These are phyloP conservation scores for Pseudozyma pruni DNA, from an alignment of 1,284 basidiomycete genomes.

Conservation along the genomic window DNA sequence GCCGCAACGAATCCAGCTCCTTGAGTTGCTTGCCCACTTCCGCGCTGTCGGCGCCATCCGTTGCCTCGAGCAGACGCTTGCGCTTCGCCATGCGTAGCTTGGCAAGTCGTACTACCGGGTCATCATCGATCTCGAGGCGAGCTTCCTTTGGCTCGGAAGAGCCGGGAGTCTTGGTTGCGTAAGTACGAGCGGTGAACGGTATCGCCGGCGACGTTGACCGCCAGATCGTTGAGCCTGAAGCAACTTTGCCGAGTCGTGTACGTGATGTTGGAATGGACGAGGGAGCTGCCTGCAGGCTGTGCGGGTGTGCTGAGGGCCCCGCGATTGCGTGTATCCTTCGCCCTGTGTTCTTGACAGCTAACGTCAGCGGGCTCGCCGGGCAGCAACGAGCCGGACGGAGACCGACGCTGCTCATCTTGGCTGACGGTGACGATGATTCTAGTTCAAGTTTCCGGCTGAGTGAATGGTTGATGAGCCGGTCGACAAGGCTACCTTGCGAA, in stretches of 20 bases:
- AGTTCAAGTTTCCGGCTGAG: no score
- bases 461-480: no score
- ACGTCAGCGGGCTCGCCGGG: neutral
- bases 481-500: no score
- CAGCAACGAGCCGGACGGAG: conserved; percentile 5
- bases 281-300: neutral
- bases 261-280: no score
- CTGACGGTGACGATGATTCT: no score
- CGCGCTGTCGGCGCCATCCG: conserved; percentile 19
- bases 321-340: neutral
- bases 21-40: conserved; percentile 68
- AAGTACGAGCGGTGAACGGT: neutral
- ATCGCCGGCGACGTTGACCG: neutral
- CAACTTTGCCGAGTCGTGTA: no score
- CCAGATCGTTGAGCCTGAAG: neutral
- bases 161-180: conserved; percentile 9
- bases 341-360: neutral
- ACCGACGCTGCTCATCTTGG: conserved; percentile 1
- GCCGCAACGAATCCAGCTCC: conserved; percentile 72
- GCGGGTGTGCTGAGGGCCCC: neutral
- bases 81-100: conserved; percentile 38
- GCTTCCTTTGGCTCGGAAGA: neutral
- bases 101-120: conserved; percentile 38
- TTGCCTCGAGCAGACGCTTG: conserved; percentile 22
- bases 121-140: conserved; percentile 31